Conservation (phyloP, 192 early-diverging fungal species). For the Kickxella alabastrina region DNA sequence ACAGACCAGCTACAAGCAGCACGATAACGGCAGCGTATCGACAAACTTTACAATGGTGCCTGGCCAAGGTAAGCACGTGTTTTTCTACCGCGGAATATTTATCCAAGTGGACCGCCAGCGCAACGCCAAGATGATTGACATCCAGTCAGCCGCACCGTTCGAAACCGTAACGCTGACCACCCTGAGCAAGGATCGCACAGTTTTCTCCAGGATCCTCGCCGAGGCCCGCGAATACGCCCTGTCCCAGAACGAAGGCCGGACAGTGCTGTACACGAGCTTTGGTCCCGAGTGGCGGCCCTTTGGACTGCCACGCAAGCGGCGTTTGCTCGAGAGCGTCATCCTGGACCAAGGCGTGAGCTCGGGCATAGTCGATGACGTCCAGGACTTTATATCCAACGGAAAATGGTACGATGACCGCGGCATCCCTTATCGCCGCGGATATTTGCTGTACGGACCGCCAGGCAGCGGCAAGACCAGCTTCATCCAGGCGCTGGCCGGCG, state of each 20-base stretch:
- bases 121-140: constrained; percentile 84
- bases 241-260: constrained; percentile 88
- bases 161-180: constrained; percentile 94
- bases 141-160: constrained; percentile 88
- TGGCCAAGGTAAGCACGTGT: constrained; percentile 86
- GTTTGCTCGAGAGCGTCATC: constrained; percentile 69
- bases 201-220: constrained; percentile 72
- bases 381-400: constrained; percentile 72
- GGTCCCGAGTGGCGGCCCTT: constrained; percentile 97
- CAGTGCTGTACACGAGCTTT: constrained; percentile 91
- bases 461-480: constrained; percentile 92
- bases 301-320: constrained; percentile 81
- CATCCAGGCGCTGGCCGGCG: constrained; percentile 84
- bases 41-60: constrained; percentile 86
- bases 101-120: constrained; percentile 79
- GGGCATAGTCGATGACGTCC: constrained; percentile 65
- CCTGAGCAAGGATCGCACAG: constrained; percentile 69
- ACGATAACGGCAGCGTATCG: constrained; percentile 84
- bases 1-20: constrained; percentile 80
- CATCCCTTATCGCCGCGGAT: constrained; percentile 88
- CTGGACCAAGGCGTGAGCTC: constrained; percentile 66
- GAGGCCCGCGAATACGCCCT: constrained; percentile 82
- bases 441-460: constrained; percentile 82
- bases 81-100: constrained; percentile 76
- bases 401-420: constrained; percentile 81